Percentiles rank a stretch among this genome's conserved stretches.
phyloP scores from a whole-genome alignment of 2,329 filamentous ascomycete species.

The Phyllosticta citriasiana region DNA sequence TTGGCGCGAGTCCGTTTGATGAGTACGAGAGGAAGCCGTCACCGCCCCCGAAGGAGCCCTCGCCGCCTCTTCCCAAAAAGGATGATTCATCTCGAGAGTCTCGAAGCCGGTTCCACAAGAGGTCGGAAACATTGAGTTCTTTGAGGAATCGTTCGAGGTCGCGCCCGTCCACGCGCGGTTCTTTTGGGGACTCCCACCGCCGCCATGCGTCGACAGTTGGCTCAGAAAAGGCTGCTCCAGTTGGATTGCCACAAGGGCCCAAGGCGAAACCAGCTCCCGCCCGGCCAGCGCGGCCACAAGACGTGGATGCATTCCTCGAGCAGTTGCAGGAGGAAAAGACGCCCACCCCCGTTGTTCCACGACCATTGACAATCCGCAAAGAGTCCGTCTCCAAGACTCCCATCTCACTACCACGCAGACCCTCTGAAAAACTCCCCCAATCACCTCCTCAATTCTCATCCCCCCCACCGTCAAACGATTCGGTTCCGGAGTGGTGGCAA shows the following conservation, averaged over 20 bases:
- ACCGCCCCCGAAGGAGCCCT: neutral
- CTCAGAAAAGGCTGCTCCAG: conserved; percentile 25
- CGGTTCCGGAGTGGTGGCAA: conserved; percentile 6
- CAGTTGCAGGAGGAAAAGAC: conserved; percentile 25
- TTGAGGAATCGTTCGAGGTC: conserved; percentile 4
- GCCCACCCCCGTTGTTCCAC: neutral
- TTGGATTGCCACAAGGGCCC: conserved; percentile 12
- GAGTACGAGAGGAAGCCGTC: conserved; percentile 2
- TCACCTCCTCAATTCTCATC: conserved; percentile 1
- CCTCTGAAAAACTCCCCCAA: conserved; percentile 16
- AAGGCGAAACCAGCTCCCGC: conserved; percentile 15
- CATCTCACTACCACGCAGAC: conserved; percentile 12
- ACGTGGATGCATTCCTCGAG: conserved; percentile 26
- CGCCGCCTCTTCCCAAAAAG: neutral
- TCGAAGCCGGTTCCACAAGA: conserved; percentile 16
- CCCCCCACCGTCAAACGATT: neutral
- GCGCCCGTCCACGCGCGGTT: conserved; percentile 15
- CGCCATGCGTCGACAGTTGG: conserved; percentile 17
- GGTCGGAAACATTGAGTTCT: conserved; percentile 23
- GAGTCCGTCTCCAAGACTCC: neutral
- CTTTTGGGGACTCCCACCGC: conserved; percentile 9
- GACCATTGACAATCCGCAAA: neutral
- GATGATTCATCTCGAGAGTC: neutral
- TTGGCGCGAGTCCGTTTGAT: neutral
- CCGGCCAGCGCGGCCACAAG: conserved; percentile 14